Evolutionary conservation across 75 land plant species (phyloP), one percentile per base, ranked within the genome.

Genomic region (Sequoia sempervirens): DNA sequence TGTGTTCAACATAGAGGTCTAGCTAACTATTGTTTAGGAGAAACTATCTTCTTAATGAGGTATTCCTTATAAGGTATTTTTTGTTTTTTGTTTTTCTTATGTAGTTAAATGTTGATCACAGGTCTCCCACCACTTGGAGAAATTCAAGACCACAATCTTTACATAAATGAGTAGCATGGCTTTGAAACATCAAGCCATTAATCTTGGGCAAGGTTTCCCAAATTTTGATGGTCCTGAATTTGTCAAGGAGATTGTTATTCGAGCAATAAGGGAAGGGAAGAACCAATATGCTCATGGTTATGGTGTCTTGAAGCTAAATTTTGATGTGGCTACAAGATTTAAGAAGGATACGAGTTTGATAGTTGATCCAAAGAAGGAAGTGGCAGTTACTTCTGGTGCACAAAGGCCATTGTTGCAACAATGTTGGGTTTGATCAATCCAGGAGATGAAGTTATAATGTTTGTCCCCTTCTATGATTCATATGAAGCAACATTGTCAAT

Each of bases 211-310:
- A 86, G 99, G 98, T 32, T 97, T 97, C 53, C 99, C 99, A 14
- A 96, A 97, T 81, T 97, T 97, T 85, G 99, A 97, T 82, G 99
- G 99, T 37, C 99, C 99, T 56, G 96, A 96, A 6, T 97, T 96
- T 84, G 92, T 97, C 45, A 96, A 95, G 84, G 95, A 94, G 85
- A 98, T 96, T 38, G 99, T 98, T 26, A 94, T 97, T 75, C 92
- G 91, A 75, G 98, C 99, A 80, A 94, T 97, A 70, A 92, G 81
- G 81, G 94, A 92, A 43, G 98, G 98, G 13, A 96, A 93, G 70
- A 97, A 97, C 72, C 99, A 97, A 83, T 97, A 97, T 86, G 99
- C 99, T 7, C 88, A 98, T 53, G 99, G 99, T 64, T 89, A 87
- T 87, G 99, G 99, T 58, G 84, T 96, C 70, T 91, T 98, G 41